Base-by-base conservation (phyloP, 2,329 filamentous ascomycete species). In the Claviceps sorghi region DNA sequence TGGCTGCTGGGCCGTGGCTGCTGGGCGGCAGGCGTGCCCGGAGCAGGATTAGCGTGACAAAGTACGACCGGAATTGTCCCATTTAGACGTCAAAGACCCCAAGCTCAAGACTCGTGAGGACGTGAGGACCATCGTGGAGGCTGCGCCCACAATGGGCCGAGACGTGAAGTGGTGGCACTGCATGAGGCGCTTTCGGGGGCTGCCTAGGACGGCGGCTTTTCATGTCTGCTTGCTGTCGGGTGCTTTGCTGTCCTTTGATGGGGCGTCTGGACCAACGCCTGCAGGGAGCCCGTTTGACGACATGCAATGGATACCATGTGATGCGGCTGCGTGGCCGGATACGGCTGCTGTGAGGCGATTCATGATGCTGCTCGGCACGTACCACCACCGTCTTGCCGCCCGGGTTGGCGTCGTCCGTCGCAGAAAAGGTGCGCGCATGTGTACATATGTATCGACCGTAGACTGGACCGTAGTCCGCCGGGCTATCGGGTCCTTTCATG, bases 41-140 rank as follows among this genome's bases (percentile, higher is more conserved):
- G 32, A 47, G 26, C 54, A 52, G 56, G 55, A 53, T 57, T 63
- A 62, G 62, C 59, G 63, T 10, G 53, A 56, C 53, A 58, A 65
- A n/a, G 61, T 65, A 65, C 59, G 58, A 62, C 64, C 64, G 64
- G 66, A 60, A 62, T 62, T 58, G 57, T 55, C 61, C 63, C 61
- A 63, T 65, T 58, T 54, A 58, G 55, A 54, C 41, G 49, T 48
- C 45, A 52, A 1, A 49, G 56, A 36, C 48, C 57, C 53, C n/a
- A n/a, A n/a, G n/a, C n/a, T n/a, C n/a, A n/a, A n/a, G n/a, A n/a
- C n/a, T n/a, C n/a, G n/a, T n/a, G n/a, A n/a, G n/a, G 53, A 50
- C 32, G 38, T 3, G 34, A n/a, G 40, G 15, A 11, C n/a, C 45
- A 22, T 29, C 34, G 29, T 49, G 36, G 42, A 10, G 19, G 38